Percentiles rank a stretch among this genome's conserved stretches.
phyloP scores from a whole-genome alignment of 257 asterid genomes.

The Lavandula angustifolia region DNA sequence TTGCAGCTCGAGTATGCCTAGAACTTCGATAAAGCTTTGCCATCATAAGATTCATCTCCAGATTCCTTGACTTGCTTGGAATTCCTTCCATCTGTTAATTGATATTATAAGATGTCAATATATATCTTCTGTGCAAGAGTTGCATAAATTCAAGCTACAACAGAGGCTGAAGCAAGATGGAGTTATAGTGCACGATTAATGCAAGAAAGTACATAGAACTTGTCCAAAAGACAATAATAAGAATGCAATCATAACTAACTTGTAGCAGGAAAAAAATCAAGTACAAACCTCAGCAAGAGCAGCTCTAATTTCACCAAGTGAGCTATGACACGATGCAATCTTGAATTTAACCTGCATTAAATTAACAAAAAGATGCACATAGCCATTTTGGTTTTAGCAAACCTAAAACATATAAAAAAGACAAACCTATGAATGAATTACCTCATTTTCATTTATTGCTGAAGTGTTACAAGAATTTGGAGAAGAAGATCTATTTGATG shows the following conservation, averaged over 20 bases:
- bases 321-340: slow-evolving; percentile 72
- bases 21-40: slow-evolving; percentile 89
- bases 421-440: slow-evolving; percentile 30
- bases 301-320: slow-evolving; percentile 71
- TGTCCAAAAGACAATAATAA: neutral
- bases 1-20: slow-evolving; percentile 90
- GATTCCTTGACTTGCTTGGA: slow-evolving; percentile 84
- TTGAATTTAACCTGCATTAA: slow-evolving; percentile 77
- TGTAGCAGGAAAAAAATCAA: slow-evolving; percentile 26
- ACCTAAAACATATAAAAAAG: slow-evolving; percentile 3
- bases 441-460: slow-evolving; percentile 85
- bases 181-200: slow-evolving; percentile 10
- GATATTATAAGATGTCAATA: slow-evolving; percentile 17
- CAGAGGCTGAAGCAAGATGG: slow-evolving; percentile 16
- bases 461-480: slow-evolving; percentile 68
- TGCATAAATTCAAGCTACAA: slow-evolving; percentile 25
- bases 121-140: neutral
- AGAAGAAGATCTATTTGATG: slow-evolving; percentile 72
- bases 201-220: slow-evolving; percentile 7
- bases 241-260: slow-evolving; percentile 20
- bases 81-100: slow-evolving; percentile 82
- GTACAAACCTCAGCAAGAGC: slow-evolving; percentile 80
- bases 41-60: slow-evolving; percentile 89
- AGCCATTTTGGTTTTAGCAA: slow-evolving; percentile 12
- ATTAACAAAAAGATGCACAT: slow-evolving; percentile 17